A percentile compares a stretch with the other conserved stretches of the same genome.
These are phyloP conservation scores for Chimonanthus praecox DNA, from an alignment of 164 flowering plant species.

Conservation along the genomic window DNA sequence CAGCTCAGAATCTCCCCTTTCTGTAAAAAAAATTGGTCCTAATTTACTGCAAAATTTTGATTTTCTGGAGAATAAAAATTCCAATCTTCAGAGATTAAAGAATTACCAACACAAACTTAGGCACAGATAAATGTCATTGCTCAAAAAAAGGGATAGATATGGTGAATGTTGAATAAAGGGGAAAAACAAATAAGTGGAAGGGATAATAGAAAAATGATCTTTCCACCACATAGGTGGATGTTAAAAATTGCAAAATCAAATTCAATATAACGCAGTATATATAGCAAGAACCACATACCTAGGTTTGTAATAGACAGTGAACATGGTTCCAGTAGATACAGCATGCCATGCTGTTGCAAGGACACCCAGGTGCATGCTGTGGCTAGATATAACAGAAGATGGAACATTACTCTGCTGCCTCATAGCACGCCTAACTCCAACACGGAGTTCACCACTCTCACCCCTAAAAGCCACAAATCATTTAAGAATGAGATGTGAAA, in stretches of 20 bases:
- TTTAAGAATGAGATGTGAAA: neutral
- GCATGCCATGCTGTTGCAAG: constrained; percentile 98
- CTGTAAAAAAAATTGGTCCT: too few relatives aligned
- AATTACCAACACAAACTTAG: too few relatives aligned
- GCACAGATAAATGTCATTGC: too few relatives aligned
- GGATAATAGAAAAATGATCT: neutral
- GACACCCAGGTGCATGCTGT: constrained; percentile 56
- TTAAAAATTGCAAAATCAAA: neutral
- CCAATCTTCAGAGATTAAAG: too few relatives aligned
- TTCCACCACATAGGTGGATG: neutral
- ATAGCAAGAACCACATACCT: constrained; percentile 40
- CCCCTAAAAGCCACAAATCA: constrained; percentile 18
- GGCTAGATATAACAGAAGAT: constrained; percentile 45
- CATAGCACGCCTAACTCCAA: constrained; percentile 95
- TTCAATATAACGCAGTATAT: neutral
- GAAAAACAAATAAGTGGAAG: neutral
- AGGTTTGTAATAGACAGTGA: constrained; percentile 88
- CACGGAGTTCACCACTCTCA: constrained; percentile 92
- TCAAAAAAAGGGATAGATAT: neutral
- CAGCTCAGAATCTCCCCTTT: too few relatives aligned
- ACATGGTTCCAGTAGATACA: constrained; percentile 35
- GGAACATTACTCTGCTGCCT: constrained; percentile 87
- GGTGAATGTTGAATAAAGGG: neutral
- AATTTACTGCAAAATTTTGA: too few relatives aligned
- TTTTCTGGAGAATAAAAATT: too few relatives aligned